Conservation (phyloP, 148 eudicot species). For the Selenicereus undatus region DNA sequence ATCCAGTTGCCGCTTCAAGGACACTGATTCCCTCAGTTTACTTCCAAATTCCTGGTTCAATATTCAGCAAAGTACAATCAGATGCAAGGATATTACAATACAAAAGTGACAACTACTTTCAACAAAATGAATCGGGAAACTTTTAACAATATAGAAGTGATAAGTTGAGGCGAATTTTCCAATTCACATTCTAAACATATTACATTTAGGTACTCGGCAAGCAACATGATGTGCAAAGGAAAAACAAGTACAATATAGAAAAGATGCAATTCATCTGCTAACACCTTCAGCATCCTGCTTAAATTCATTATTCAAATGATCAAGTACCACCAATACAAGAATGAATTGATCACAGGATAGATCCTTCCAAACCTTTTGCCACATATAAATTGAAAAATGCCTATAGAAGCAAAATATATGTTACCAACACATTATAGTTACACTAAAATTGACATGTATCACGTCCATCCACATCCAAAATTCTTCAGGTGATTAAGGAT, state of each 20-base stretch:
- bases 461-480: constrained; percentile 5
- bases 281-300: no score
- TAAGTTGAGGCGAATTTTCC: background rate
- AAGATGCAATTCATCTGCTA: no score
- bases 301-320: no score
- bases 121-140: background rate
- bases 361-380: background rate
- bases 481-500: background rate
- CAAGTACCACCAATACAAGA: background rate
- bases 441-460: background rate
- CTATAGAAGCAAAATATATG: background rate
- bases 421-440: background rate
- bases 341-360: background rate
- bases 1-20: constrained; percentile 52
- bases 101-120: background rate
- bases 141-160: background rate
- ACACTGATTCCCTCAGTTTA: constrained; percentile 45
- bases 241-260: background rate
- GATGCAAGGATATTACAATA: background rate
- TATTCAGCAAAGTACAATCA: constrained; percentile 10
- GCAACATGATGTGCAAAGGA: background rate
- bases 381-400: background rate
- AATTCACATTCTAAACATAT: background rate
- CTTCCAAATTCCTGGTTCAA: constrained; percentile 45
- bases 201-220: background rate